Evolutionary conservation across 1,284 basidiomycete genomes (phyloP), one percentile per base, ranked within the genome.

Genomic region (Pseudozyma tsukubaensis): DNA sequence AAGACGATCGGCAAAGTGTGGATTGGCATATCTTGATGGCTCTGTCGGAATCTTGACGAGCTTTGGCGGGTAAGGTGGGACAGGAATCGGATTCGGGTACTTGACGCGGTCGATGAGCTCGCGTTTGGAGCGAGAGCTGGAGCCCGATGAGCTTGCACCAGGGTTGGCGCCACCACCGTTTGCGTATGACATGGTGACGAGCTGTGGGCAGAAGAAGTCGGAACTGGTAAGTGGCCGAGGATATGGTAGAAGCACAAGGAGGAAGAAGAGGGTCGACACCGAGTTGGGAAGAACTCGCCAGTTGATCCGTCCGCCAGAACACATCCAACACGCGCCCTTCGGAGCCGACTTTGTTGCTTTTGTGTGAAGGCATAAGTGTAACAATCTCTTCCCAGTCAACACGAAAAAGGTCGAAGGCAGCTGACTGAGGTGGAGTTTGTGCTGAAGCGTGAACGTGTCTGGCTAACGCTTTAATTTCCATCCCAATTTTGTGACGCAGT

Each of bases 31-130:
- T 52, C 78, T 64, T 4, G 74, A 68, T 11, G 76, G 72, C 16
- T 76, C 71, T 43, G 79, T 69, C 11, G 66, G 52, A 51, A 82
- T 73, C 48, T 66, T 74, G 50, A 82, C 61, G 36, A 83, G 78
- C 59, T 83, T 83, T 36, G 83, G 81, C 13, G 83, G 75, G 58
- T 82, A 83, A 42, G 82, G 83, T 13, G 82, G 77, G n/a, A 79
- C 73, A 4, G 83, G 83, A n/a, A 84, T 76, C 14, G 83, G 83
- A 57, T 84, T 84, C 16, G 82, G 81, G 44, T 83, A 84, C 37
- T 80, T 72, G 54, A 81, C 71, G 50, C 83, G 70, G 58, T 83
- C 83, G 72, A 84, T 82, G 56, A 81, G 74, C 53, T 84, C 83
- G 19, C 80, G 78, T 45, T 51, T 76, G 50, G 71, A 73, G 16